A percentile compares a stretch with the other conserved stretches of the same genome.
Evolutionary conservation across 495 filamentous ascomycete species (phyloP).

Genomic region (Xanthoparmelia taractica): DNA sequence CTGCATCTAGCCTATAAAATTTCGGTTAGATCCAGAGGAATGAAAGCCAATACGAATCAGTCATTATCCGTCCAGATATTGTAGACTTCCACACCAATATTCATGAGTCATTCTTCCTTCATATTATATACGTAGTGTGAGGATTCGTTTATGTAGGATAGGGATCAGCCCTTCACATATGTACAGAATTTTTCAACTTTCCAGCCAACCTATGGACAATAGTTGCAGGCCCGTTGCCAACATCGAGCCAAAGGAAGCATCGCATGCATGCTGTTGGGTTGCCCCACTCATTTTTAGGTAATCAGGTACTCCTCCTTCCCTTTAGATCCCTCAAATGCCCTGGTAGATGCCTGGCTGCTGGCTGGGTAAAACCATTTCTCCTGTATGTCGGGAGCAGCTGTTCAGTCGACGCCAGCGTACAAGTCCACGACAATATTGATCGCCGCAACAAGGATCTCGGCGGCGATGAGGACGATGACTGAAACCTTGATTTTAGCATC

Average conservation of each 20-base stretch:
- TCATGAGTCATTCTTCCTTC: not conserved
- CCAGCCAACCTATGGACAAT: not conserved
- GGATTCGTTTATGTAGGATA: not conserved
- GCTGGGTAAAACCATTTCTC: not conserved
- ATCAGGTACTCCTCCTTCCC: not conserved
- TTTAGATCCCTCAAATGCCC: not conserved
- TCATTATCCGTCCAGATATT: no score
- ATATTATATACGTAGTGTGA: not conserved
- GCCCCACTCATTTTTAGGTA: not conserved
- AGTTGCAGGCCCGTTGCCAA: no score
- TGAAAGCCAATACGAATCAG: not conserved
- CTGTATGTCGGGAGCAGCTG: not conserved
- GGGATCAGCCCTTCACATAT: not conserved
- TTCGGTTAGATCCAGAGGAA: not conserved
- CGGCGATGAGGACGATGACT: constrained; percentile 94
- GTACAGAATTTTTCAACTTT: not conserved
- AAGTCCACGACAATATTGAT: constrained; percentile 95
- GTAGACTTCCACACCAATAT: not conserved
- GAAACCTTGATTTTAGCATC: not conserved
- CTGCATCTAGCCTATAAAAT: not conserved
- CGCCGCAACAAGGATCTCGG: constrained; percentile 88
- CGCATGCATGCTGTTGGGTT: not conserved
- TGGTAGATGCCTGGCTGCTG: not conserved
- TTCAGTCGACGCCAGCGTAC: constrained; percentile 70
- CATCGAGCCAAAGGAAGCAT: not conserved